Conservation (phyloP, 2,329 filamentous ascomycete species). For the Moelleriella libera region DNA sequence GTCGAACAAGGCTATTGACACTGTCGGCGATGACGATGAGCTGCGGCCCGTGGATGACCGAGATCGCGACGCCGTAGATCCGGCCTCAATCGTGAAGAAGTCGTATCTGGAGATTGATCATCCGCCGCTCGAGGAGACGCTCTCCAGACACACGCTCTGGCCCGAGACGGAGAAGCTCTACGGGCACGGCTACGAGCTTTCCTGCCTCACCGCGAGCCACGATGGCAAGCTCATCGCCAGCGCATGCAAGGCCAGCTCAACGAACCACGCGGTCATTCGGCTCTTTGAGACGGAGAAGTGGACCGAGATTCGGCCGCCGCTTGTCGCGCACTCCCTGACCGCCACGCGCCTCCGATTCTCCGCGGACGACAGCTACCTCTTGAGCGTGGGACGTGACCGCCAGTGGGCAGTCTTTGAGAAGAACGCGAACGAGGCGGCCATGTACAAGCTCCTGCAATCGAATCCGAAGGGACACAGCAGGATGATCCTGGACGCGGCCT, state of each 20-base stretch:
- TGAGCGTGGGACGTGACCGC: slow-evolving; percentile 83
- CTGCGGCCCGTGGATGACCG: slow-evolving; percentile 28
- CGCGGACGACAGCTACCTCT: slow-evolving; percentile 53
- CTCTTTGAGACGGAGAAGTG: slow-evolving; percentile 78
- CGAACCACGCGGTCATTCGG: slow-evolving; percentile 88
- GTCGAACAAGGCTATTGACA: slow-evolving; percentile 82
- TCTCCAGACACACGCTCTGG: slow-evolving; percentile 85
- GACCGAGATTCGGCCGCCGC: slow-evolving; percentile 73
- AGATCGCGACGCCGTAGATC: slow-evolving; percentile 39
- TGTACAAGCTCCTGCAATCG: slow-evolving; percentile 44
- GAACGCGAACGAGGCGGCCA: slow-evolving; percentile 16
- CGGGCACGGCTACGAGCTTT: slow-evolving; percentile 95
- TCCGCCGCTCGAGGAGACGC: slow-evolving; percentile 78
- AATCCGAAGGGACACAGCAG: slow-evolving; percentile 79
- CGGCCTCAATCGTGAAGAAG: slow-evolving; percentile 39
- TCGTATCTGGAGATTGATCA: slow-evolving; percentile 51
- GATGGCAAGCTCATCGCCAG: slow-evolving; percentile 70
- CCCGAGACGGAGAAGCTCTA: slow-evolving; percentile 95
- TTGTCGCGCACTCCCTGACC: slow-evolving; percentile 77
- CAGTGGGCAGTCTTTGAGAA: slow-evolving; percentile 77
- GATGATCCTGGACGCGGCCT: slow-evolving; percentile 84
- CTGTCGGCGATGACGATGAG: slow-evolving; percentile 34
- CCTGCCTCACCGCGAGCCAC: slow-evolving; percentile 64
- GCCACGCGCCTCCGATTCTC: slow-evolving; percentile 75
- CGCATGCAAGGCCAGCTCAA: slow-evolving; percentile 80